These are phyloP conservation scores for Teratosphaeria viscida DNA, from an alignment of 2,329 filamentous ascomycete species.

Conservation along the genomic window DNA sequence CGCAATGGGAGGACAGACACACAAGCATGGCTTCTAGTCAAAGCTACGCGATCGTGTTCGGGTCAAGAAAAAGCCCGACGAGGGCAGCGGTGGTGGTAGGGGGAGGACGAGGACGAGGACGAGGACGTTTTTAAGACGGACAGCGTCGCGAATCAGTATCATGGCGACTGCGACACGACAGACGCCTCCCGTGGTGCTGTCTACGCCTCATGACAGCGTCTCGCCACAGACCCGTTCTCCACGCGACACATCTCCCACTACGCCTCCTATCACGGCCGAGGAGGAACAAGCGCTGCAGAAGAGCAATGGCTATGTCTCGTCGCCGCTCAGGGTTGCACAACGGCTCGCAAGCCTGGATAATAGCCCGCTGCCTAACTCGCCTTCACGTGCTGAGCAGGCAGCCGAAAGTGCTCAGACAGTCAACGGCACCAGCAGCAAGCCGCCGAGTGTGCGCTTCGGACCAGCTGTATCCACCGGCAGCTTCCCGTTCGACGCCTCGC, in stretches of 20 bases:
- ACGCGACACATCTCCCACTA: background rate
- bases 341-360: background rate
- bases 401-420: background rate
- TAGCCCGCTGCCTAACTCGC: background rate
- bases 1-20: background rate
- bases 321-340: background rate
- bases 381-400: background rate
- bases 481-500: slow-evolving; percentile 8
- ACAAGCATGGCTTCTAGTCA: background rate
- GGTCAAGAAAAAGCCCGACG: background rate
- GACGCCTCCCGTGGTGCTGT: background rate
- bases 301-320: background rate
- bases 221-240: background rate
- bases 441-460: slow-evolving; percentile 5
- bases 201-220: background rate
- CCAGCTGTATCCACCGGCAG: background rate
- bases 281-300: background rate
- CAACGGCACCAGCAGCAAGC: background rate
- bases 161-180: background rate
- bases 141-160: background rate
- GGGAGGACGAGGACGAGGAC: background rate
- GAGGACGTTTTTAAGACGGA: background rate
- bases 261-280: background rate
- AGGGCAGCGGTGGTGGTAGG: background rate
- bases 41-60: background rate